Base-by-base conservation (phyloP, 2,329 filamentous ascomycete genomes). In the Davidsoniella virescens region DNA sequence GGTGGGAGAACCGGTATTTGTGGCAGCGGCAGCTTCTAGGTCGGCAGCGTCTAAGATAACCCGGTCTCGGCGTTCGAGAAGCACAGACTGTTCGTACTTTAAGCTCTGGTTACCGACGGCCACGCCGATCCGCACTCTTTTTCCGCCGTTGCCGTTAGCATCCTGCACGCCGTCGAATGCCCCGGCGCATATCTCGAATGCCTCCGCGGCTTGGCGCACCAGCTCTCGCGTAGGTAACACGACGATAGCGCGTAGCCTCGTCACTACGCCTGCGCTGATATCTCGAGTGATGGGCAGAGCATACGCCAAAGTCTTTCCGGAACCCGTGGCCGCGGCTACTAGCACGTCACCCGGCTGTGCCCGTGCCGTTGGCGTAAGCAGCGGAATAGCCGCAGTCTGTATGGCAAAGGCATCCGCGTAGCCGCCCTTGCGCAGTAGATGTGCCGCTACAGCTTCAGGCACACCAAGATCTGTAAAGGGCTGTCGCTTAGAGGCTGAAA, bases 261-360 rank as follows among this genome's bases (percentile, higher is more conserved):
- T 84, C 9, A 78, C 71, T 18, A 67, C 67, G 12, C 74, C 73
- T 29, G 75, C 70, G 56, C 82, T 80, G 45, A 98, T 68, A 47
- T 82, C 80, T 43, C 87, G 78, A 3, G 94, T 74, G 52, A 98
- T 78, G 0, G 92, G 92, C 2, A 98, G 68, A 0, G 90, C 77
- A 59, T 98, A 98, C 0, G 90, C 84, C 14, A 98, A 65, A 0
- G 92, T 98, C 62, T 98, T 98, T 51, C 92, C 92, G 0, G 92
- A 96, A 7, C 92, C 92, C 0, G 92, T 98, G 1, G 90, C 84
- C 0, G 93, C 92, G 6, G 87, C 92, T 2, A 98, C 81, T 42
- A 94, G 82, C 4, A 98, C 65, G 62, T 98, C 92, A 4, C 86
- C 84, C 1, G 75, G 67, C 36, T 78, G 72, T 36, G 74, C 68